Evolutionary conservation across 163 green algal species (phyloP), one percentile per base, ranked within the genome.

Genomic region (Chloromonas sp.): DNA sequence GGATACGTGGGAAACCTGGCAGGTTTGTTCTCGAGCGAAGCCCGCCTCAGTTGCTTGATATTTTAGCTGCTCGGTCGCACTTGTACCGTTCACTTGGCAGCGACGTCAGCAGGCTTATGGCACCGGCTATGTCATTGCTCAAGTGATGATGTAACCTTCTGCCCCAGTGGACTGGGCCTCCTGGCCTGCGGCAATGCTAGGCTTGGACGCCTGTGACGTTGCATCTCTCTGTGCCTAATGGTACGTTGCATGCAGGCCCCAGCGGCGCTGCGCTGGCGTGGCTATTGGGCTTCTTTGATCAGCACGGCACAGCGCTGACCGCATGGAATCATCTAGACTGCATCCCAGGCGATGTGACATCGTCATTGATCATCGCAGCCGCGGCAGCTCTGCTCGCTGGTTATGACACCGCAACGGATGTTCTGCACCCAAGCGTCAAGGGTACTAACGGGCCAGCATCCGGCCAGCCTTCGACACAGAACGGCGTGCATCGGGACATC

Each of bases 1-100:
- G 93, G 93, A 60, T 94, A 93, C 78, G 83, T 92, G 0, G 93
- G 93, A 83, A 96, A 96, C 86, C 86, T 91, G 82, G 89, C 91
- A 58, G 91, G 89, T 89, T 36, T 36, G 36, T 36, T 36, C 36
- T 36, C 36, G 36, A 58, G 0, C 61, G 0, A 2, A 79, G 66
- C 82, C 80, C 3, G 71, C 90, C n/a, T 84, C 85, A 0, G 85
- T 87, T 83, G 84, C 82, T 36, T 66, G 2, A 83, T 60, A 81
- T 13, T 15, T 60, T 36, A n/a, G 11, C 14, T 58, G 15, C 15
- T 81, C 3, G 11, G 13, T 60, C 14, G 76, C 8, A 15, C 14
- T 81, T 81, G 13, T 15, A 60, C 57, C 57, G 13, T 58, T 81
- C 57, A 15, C 15, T 58, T 36, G 14, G 76, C 76, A 11, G 3